Evolutionary conservation across 257 asterid species (phyloP).

Genomic region (Craterostigma plantagineum): DNA sequence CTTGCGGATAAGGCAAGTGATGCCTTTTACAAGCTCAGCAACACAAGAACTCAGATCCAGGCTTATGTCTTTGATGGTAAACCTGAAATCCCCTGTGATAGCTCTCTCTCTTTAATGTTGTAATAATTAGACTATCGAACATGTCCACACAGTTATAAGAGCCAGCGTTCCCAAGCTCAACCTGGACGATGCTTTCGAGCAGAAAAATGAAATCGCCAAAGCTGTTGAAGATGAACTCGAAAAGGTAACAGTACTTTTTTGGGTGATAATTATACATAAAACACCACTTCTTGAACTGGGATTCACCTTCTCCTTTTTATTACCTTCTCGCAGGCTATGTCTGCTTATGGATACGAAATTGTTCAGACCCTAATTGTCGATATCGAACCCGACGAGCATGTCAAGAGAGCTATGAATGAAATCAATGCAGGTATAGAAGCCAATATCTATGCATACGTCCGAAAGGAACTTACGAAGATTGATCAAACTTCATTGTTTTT

Average conservation of each 20-base stretch:
- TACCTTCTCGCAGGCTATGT: slow-evolving; percentile 14
- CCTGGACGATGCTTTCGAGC: slow-evolving; percentile 18
- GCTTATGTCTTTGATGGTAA: slow-evolving; percentile 24
- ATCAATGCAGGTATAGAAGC: slow-evolving; percentile 14
- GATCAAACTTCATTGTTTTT: no score
- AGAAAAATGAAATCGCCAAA: slow-evolving; percentile 26
- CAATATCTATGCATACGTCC: no score
- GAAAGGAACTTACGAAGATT: no score
- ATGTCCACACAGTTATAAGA: slow-evolving; percentile 12
- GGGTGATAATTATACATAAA: no score
- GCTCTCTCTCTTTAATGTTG: no score
- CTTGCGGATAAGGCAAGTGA: slow-evolving; percentile 18
- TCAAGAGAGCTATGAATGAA: slow-evolving; percentile 23
- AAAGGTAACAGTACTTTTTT: slow-evolving; percentile 10
- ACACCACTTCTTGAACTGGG: not conserved
- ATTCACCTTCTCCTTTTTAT: not conserved
- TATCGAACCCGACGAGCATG: slow-evolving; percentile 19
- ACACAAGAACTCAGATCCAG: slow-evolving; percentile 21
- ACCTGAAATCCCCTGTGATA: not conserved
- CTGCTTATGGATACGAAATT: slow-evolving; percentile 20
- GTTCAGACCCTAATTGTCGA: slow-evolving; percentile 27
- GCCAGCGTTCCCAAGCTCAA: slow-evolving; percentile 21
- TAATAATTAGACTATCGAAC: not conserved
- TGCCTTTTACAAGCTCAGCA: slow-evolving; percentile 24
- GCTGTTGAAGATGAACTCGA: slow-evolving; percentile 21